Percentiles rank a stretch among this genome's conserved stretches.
Evolutionary conservation across 2,329 filamentous ascomycete genomes (phyloP).

Genomic region (Botrytis squamosa): DNA sequence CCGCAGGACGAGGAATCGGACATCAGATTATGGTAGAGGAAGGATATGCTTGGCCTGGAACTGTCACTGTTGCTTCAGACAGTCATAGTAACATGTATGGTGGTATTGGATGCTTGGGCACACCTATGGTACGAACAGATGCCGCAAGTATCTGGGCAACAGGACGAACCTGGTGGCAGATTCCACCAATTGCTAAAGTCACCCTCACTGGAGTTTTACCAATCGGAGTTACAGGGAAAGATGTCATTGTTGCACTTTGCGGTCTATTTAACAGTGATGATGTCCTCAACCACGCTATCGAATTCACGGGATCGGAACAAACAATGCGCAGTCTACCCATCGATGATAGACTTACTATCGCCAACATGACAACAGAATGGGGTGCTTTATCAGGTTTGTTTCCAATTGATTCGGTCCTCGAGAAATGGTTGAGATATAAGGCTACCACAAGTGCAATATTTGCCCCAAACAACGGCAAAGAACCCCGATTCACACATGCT

Average conservation of each 20-base stretch:
- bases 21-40: slow-evolving; percentile 93
- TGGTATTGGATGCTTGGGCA: slow-evolving; percentile 73
- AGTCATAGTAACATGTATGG: slow-evolving; percentile 83
- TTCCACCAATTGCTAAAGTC: slow-evolving; percentile 79
- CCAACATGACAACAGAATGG: slow-evolving; percentile 84
- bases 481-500: slow-evolving; percentile 67
- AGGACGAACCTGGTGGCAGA: slow-evolving; percentile 80
- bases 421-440: slow-evolving; percentile 73
- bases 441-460: slow-evolving; percentile 69
- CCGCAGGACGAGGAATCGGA: slow-evolving; percentile 76
- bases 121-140: slow-evolving; percentile 82
- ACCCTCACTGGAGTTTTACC: slow-evolving; percentile 75
- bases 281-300: slow-evolving; percentile 86
- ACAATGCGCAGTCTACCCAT: slow-evolving; percentile 72
- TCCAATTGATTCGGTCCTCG: slow-evolving; percentile 72
- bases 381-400: slow-evolving; percentile 72
- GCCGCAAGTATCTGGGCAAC: slow-evolving; percentile 85
- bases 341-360: slow-evolving; percentile 70
- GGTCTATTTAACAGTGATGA: slow-evolving; percentile 84
- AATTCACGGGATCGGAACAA: slow-evolving; percentile 78
- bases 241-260: slow-evolving; percentile 87
- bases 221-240: slow-evolving; percentile 82
- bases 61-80: slow-evolving; percentile 75
- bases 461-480: slow-evolving; percentile 45
- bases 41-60: slow-evolving; percentile 81